These are phyloP conservation scores for Capsicum baccatum DNA, from an alignment of 257 asterid species.

Conservation along the genomic window DNA sequence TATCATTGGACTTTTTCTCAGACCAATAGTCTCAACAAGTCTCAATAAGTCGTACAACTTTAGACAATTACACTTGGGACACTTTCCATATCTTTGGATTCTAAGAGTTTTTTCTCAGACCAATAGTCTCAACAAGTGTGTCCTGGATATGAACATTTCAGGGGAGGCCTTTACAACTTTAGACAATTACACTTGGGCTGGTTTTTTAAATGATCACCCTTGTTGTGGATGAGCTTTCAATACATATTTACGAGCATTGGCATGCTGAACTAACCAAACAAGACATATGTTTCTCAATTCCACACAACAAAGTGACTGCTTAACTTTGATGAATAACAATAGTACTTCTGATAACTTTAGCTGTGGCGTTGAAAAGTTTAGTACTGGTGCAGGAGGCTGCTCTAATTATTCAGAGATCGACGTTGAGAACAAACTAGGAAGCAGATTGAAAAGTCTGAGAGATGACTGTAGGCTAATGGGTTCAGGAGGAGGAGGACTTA, in stretches of 20 bases:
- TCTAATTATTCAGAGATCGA: slow-evolving; percentile 55
- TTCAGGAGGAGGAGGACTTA: slow-evolving; percentile 31
- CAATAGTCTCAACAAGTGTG: slow-evolving; percentile 42
- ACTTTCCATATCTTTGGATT: no score
- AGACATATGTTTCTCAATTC: slow-evolving; percentile 52
- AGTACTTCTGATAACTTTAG: slow-evolving; percentile 13
- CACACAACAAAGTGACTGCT: slow-evolving; percentile 51
- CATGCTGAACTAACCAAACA: slow-evolving; percentile 49
- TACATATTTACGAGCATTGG: slow-evolving; percentile 52
- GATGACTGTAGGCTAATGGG: slow-evolving; percentile 52
- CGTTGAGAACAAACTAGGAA: slow-evolving; percentile 45
- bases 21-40: no score
- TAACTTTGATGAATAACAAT: slow-evolving; percentile 31
- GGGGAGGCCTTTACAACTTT: slow-evolving; percentile 34
- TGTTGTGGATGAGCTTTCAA: slow-evolving; percentile 46
- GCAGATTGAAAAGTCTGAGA: slow-evolving; percentile 39
- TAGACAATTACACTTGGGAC: no score
- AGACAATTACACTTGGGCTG: slow-evolving; percentile 52
- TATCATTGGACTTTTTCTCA: slow-evolving; percentile 23
- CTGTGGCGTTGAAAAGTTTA: slow-evolving; percentile 66
- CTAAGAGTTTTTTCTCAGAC: slow-evolving; percentile 18
- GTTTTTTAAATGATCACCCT: slow-evolving; percentile 41
- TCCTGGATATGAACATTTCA: slow-evolving; percentile 38
- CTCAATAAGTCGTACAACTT: no score
- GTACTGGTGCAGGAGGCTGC: slow-evolving; percentile 62